A percentile compares a stretch with the other conserved stretches of the same genome.
Evolutionary conservation across 2,329 filamentous ascomycete species (phyloP).

Genomic region (Stachybotrys echinatus): DNA sequence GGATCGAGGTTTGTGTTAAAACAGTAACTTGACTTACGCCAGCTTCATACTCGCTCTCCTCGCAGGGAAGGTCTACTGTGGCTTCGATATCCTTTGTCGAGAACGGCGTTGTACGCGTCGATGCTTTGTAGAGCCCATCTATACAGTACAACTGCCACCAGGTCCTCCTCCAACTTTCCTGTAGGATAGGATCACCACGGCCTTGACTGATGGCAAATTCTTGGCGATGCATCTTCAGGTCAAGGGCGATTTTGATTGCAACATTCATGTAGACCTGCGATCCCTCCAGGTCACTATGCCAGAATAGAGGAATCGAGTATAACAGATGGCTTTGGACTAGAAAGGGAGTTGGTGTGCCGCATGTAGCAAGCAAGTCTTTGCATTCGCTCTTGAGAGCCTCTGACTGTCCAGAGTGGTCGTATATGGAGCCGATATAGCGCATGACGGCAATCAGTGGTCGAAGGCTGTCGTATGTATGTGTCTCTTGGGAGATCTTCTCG

Average conservation of each 20-base stretch:
- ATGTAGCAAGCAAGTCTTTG: conserved; percentile 7
- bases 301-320: conserved; percentile 29
- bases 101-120: conserved; percentile 19
- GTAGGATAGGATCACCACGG: conserved; percentile 36
- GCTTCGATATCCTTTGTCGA: conserved; percentile 33
- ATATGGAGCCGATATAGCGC: conserved; percentile 28
- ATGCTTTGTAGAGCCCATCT: conserved; percentile 43
- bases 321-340: conserved; percentile 30
- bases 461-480: conserved; percentile 6
- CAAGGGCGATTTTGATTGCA: conserved; percentile 53
- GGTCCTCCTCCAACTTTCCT: conserved; percentile 61
- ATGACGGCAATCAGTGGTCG: conserved; percentile 18
- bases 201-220: conserved; percentile 46
- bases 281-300: conserved; percentile 17
- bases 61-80: conserved; percentile 58
- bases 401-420: conserved; percentile 12
- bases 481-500: conserved; percentile 4
- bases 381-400: background rate
- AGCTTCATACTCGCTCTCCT: conserved; percentile 50
- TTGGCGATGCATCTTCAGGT: conserved; percentile 53
- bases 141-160: conserved; percentile 67
- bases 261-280: conserved; percentile 27
- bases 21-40: too few relatives aligned
- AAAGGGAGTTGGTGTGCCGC: conserved; percentile 14
- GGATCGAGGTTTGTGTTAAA: too few relatives aligned